Base-by-base conservation (phyloP, 495 filamentous ascomycete species). In the Aspergillus olivimuriae region DNA sequence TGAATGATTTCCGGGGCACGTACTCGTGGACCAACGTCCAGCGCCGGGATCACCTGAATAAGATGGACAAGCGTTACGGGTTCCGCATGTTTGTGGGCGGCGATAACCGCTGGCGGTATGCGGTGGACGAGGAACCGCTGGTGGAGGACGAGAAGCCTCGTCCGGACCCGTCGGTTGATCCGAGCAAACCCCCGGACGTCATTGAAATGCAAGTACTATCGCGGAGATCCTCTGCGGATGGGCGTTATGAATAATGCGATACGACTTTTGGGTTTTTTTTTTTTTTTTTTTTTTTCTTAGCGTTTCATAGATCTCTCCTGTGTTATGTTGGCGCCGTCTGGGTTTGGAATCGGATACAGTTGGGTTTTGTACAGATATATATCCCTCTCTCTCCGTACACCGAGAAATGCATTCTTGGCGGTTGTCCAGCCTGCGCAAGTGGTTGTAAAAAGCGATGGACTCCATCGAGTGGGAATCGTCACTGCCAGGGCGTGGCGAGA, bases 61-160 rank as follows among this genome's bases (percentile, higher is more conserved):
- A 50, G 6, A 33, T 69, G 22, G 40, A 61, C 41, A 69, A 66
- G 41, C 58, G 62, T 0, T 69, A 69, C 16, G 55, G 41, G 0
- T 69, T 69, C 42, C 62, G 66, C 21, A 58, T 58, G 56, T 69
- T 69, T 22, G 40, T 58, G 47, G 49, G 53, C 0, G 44, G 47
- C 9, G 63, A 69, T 32, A 54, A 53, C 22, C 58, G 58, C 11
- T 66, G 52, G 60, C 57, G 65, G 19, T 69, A 57, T 43, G 63
- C 63, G 1, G 63, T 69, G 2, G 65, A 69, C 15, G 58, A 69
- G 42, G 65, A 69, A 33, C 47, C 58, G 0, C 20, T 34, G n/a
- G 18, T 30, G n/a, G 48, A 48, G 9, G 26, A 43, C 2, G 20
- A 42, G 10, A 26, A 38, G 24, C 24, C 24, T 28, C 24, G 6